Evolutionary conservation across 345 rosid species (phyloP), one percentile per base, ranked within the genome.

Genomic region (Pistacia vera): DNA sequence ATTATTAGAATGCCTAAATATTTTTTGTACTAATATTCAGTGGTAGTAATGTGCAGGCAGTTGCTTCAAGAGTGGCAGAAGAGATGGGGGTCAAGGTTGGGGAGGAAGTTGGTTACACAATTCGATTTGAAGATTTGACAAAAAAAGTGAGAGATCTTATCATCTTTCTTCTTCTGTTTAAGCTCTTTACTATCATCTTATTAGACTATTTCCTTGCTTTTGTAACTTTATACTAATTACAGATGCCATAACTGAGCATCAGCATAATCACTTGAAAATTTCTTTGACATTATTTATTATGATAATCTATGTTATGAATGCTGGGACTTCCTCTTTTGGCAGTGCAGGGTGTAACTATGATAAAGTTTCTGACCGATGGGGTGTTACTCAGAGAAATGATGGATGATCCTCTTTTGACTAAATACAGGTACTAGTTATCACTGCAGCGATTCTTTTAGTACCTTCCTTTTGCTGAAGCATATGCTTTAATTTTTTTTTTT

Each of bases 381-480:
- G 95, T 96, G 12, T 82, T 96, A 57, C 91, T 96, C 16, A 89
- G 98, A 83, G 99, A 95, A 84, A 91, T 95, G 98, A 95, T 95
- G 99, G 98, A 89, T 65, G 99, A 95, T 90, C 99, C 98, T 54
- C 96, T 95, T 73, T 89, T 95, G 89, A 89, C 97, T 8, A 95
- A 93, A 77, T 95, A 95, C 68, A 93, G 99, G 99, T 93, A 87
- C 73, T 70, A 56, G 5, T 75, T 85, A 57, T 76, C 63, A 48
- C 52, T 80, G 36, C 63, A 71, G 48, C 51, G 61, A 25, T 55
- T 11, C 41, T 63, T 17, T 61, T 33, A 33, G n/a, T 22, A 33
- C 1, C 68, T 25, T 36, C 4, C 38, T 2, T 38, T 71, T 35
- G 35, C 3, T 66, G 46, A 13, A 54, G 46, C 4, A 10, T 25